Evolutionary conservation across 306 rosid genomes (phyloP).

Genomic region (Pyrus betulifolia): DNA sequence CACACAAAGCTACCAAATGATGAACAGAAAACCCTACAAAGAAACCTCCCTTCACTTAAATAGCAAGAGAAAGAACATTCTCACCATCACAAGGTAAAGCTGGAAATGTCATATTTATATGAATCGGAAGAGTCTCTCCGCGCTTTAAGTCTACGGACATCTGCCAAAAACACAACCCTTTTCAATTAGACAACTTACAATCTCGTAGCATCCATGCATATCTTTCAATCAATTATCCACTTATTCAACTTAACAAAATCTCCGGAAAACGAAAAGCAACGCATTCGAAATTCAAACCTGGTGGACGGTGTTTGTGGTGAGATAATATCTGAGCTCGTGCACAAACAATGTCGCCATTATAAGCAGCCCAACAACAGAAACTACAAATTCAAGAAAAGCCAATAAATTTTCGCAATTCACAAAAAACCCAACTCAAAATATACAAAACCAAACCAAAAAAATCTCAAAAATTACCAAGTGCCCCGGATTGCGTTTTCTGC

Average conservation of each 20-base stretch:
- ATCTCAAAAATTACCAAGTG: slow-evolving; percentile 44
- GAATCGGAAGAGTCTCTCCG: slow-evolving; percentile 95
- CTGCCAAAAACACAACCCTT: slow-evolving; percentile 29
- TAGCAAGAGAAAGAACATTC: slow-evolving; percentile 20
- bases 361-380: slow-evolving; percentile 62
- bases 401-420: background rate
- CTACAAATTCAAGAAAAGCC: slow-evolving; percentile 25
- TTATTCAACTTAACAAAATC: background rate
- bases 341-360: slow-evolving; percentile 77
- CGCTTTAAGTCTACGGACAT: slow-evolving; percentile 95
- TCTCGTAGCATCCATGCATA: background rate
- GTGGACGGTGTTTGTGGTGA: slow-evolving; percentile 72
- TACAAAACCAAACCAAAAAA: background rate
- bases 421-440: background rate
- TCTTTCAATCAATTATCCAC: background rate
- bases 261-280: background rate
- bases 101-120: slow-evolving; percentile 89
- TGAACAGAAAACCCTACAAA: background rate
- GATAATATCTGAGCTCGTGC: slow-evolving; percentile 90
- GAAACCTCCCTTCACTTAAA: slow-evolving; percentile 3
- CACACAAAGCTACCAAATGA: background rate
- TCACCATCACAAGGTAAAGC: slow-evolving; percentile 93
- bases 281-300: slow-evolving; percentile 45
- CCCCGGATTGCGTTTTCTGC: slow-evolving; percentile 93
- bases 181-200: background rate